Base-by-base conservation (phyloP, 805 yeast species). In the Kockiozyma suomiensis region DNA sequence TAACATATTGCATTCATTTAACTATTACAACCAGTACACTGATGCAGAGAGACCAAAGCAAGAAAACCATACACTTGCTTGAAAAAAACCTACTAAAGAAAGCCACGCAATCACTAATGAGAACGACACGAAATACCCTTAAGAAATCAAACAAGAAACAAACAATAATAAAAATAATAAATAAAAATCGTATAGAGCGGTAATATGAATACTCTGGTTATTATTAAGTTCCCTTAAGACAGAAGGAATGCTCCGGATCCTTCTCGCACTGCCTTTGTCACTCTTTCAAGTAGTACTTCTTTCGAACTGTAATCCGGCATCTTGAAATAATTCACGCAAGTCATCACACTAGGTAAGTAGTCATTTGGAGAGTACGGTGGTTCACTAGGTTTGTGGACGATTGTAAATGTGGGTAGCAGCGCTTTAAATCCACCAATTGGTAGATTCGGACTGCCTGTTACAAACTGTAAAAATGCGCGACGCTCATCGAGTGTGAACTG, bases 331-430 rank as follows among this genome's bases (percentile, higher is more conserved):
- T 93, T 93, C 2, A 96, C 97, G 77, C 99, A 93, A 0, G 99
- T 93, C 99, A 93, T 93, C 2, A 94, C 99, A 74, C 97, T 90
- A 1, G 99, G 98, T 58, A 94, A 78, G 70, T 87, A 91, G 62
- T 85, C 90, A 73, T 93, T 96, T 4, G 88, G 81, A 12, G 75
- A 73, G 26, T 82, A 71, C 0, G 85, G 87, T 49, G 81, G 85
- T 54, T 93, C 98, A n/a, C 86, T 81, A 42, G 72, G 69, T 70
- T 90, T 91, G 62, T 90, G 75, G 1, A 94, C 98, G 37, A 94
- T 91, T 0, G 98, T 93, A 49, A 93, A 80, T 54, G 82, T 86
- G 0, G 99, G 99, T 47, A 81, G 80, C 56, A 93, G 76, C 0
- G 88, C 82, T 67, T 86, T 87, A 76, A 93, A 93, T 0, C 98